Conservation (phyloP, 805 yeast genomes). For the Zygoascus tannicola region DNA sequence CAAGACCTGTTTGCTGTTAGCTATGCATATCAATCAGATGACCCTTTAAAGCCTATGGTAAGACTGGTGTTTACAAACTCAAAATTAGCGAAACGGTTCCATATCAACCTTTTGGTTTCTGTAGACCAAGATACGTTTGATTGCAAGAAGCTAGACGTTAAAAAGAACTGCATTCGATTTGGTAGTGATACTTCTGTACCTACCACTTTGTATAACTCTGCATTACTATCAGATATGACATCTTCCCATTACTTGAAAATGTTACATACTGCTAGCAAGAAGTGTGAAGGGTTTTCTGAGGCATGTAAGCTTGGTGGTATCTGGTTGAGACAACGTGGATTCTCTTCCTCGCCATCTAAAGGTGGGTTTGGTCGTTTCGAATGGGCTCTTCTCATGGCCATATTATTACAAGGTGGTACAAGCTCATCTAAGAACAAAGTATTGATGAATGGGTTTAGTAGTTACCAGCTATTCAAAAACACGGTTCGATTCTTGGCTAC, state of each 20-base stretch:
- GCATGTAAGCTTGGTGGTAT: conserved; percentile 80
- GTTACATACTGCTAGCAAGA: conserved; percentile 63
- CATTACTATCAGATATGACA: conserved; percentile 60
- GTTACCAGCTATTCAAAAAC: conserved; percentile 90
- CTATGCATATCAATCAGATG: conserved; percentile 67
- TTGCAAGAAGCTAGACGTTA: conserved; percentile 64
- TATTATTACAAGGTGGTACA: conserved; percentile 70
- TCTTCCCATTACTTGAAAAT: conserved; percentile 64
- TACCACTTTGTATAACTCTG: conserved; percentile 81
- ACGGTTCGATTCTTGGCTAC: conserved; percentile 72
- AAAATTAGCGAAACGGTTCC: conserved; percentile 47
- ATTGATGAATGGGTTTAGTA: conserved; percentile 77
- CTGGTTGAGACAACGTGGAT: conserved; percentile 86
- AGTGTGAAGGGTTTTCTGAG: conserved; percentile 73
- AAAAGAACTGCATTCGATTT: conserved; percentile 72
- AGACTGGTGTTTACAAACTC: conserved; percentile 36
- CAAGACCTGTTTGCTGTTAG: conserved; percentile 31
- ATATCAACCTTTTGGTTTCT: conserved; percentile 64
- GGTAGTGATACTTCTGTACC: conserved; percentile 36
- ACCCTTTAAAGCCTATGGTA: conserved; percentile 65
- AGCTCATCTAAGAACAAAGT: conserved; percentile 67
- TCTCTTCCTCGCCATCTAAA: conserved; percentile 45
- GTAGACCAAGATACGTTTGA: conserved; percentile 67
- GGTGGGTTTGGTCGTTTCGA: conserved; percentile 91
- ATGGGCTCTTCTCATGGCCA: conserved; percentile 71